A percentile compares a stretch with the other conserved stretches of the same genome.
Evolutionary conservation across 2,329 filamentous ascomycete genomes (phyloP).

Genomic region (Incumbomyces delicatus): DNA sequence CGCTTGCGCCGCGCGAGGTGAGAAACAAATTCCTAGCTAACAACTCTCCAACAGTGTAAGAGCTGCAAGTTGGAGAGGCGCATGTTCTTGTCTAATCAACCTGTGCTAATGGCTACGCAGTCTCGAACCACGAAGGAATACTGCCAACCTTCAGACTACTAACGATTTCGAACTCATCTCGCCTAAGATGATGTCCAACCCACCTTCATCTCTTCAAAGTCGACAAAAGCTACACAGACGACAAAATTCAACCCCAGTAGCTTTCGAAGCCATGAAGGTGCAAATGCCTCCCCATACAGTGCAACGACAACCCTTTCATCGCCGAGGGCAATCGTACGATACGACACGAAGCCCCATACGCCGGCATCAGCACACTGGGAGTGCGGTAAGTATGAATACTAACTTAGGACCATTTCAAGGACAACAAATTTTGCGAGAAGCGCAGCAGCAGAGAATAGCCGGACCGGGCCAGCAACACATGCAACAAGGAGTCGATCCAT

Average conservation of each 20-base stretch:
- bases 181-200: conserved; percentile 72
- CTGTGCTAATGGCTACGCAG: conserved; percentile 10
- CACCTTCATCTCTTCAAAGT: conserved; percentile 61
- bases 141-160: conserved; percentile 36
- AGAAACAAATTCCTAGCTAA: conserved; percentile 15
- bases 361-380: conserved; percentile 16
- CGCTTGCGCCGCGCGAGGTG: conserved; percentile 80
- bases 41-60: not conserved
- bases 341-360: conserved; percentile 33
- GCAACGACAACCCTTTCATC: conserved; percentile 52
- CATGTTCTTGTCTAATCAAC: conserved; percentile 2
- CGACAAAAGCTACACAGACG: conserved; percentile 70
- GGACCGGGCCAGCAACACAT: conserved; percentile 56
- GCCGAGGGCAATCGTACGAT: conserved; percentile 62
- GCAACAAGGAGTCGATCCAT: conserved; percentile 23
- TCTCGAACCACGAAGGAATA: conserved; percentile 32
- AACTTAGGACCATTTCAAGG: conserved; percentile 47
- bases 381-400: conserved; percentile 42
- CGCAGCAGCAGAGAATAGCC: conserved; percentile 77
- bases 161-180: conserved; percentile 57
- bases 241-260: conserved; percentile 71
- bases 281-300: conserved; percentile 41
- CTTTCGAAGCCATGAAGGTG: conserved; percentile 66
- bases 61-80: not conserved
- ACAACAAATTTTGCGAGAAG: conserved; percentile 80